Evolutionary conservation across 768 basidiomycete species (phyloP).

Genomic region (Suillus ampliporus): DNA sequence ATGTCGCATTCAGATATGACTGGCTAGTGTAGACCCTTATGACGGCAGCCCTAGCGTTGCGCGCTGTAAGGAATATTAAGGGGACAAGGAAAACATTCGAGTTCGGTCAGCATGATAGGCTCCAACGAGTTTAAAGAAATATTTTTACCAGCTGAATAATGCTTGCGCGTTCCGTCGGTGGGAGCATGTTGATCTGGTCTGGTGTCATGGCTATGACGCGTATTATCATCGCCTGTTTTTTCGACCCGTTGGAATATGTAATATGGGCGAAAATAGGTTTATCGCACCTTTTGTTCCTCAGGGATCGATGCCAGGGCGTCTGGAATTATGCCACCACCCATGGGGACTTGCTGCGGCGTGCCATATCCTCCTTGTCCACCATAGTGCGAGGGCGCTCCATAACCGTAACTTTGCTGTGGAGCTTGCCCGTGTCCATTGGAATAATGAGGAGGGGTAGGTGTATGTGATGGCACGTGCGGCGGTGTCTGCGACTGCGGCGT

Average conservation of each 20-base stretch:
- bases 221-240: constrained; percentile 68
- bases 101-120: constrained; percentile 34
- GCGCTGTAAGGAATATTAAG: constrained; percentile 29
- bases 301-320: constrained; percentile 64
- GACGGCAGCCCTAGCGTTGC: constrained; percentile 37
- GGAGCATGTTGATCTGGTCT: constrained; percentile 80
- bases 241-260: background rate
- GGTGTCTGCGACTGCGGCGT: constrained; percentile 39
- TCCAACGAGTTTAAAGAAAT: constrained; percentile 10
- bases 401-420: constrained; percentile 30
- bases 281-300: constrained; percentile 64
- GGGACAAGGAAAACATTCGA: constrained; percentile 24
- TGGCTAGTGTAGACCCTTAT: constrained; percentile 19
- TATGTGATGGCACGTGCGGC: constrained; percentile 23
- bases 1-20: background rate
- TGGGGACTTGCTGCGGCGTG: constrained; percentile 21
- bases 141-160: constrained; percentile 80
- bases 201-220: constrained; percentile 83
- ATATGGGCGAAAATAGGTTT: too few species aligned
- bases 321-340: constrained; percentile 39
- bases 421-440: constrained; percentile 35
- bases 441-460: constrained; percentile 12
- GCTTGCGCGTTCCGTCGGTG: constrained; percentile 73
- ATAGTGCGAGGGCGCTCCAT: constrained; percentile 19
- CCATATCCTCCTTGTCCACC: constrained; percentile 22